Evolutionary conservation across 495 filamentous ascomycete species (phyloP).

Genomic region (Aspergillus ostianus): DNA sequence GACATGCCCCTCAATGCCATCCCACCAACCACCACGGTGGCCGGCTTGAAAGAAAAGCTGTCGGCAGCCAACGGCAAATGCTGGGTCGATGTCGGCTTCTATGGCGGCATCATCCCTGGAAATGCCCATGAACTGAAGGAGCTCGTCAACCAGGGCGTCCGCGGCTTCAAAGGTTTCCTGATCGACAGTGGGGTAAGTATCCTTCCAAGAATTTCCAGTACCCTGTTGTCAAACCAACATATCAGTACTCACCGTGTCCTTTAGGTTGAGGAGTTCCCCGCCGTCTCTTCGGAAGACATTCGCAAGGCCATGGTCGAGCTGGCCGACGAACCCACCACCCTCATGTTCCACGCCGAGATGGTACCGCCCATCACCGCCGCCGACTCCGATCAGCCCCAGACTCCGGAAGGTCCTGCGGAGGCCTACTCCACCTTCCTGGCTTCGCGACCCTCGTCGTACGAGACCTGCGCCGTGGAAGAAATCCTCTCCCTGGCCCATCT

Average conservation of each 20-base stretch:
- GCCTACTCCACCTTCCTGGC: conserved; percentile 89
- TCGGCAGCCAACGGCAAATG: conserved; percentile 83
- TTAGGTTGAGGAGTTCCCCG: conserved; percentile 93
- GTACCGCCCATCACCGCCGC: conserved; percentile 82
- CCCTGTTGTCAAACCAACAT: conserved; percentile 3
- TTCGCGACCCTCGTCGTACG: conserved; percentile 84
- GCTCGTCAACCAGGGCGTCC: conserved; percentile 79
- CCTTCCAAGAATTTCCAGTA: not conserved
- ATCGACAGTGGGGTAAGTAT: conserved; percentile 89
- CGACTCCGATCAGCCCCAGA: conserved; percentile 63
- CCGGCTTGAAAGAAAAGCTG: conserved; percentile 79
- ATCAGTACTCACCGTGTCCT: conserved; percentile 14
- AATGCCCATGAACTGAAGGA: conserved; percentile 78
- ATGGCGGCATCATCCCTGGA: conserved; percentile 91
- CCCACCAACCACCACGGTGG: conserved; percentile 89
- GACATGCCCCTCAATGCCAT: conserved; percentile 99
- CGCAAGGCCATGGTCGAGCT: conserved; percentile 74
- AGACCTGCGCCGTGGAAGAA: conserved; percentile 85
- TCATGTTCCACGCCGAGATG: conserved; percentile 99
- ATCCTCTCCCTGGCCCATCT: conserved; percentile 78
- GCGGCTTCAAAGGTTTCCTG: conserved; percentile 96
- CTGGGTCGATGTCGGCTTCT: conserved; percentile 99
- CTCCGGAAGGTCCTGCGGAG: conserved; percentile 71
- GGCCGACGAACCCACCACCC: conserved; percentile 72
- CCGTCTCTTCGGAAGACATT: conserved; percentile 78